Conservation (phyloP, 208 protist genomes). For the Trypanosoma cruzi region DNA sequence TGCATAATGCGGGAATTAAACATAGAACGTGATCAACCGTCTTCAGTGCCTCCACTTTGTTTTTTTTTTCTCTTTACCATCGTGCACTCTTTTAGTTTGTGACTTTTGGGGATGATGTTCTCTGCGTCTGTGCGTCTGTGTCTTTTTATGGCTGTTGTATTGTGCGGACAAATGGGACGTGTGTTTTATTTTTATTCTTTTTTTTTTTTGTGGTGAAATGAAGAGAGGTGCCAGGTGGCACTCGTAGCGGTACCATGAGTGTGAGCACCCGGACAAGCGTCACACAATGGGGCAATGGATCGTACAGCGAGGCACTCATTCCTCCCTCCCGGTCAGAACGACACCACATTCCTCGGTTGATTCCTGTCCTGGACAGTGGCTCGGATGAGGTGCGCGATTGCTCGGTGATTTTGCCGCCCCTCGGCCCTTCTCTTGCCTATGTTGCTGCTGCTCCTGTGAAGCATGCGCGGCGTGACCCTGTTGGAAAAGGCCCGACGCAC, state of each 20-base stretch:
- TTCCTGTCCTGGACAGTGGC: constrained; percentile 14
- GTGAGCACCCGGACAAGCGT: constrained; percentile 13
- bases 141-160: not conserved
- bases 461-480: not conserved
- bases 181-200: constrained; percentile 3
- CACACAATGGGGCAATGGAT: constrained; percentile 1
- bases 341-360: constrained; percentile 9
- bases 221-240: not conserved
- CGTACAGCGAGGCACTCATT: constrained; percentile 16
- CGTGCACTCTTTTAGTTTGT: not conserved
- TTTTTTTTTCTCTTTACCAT: not conserved
- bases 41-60: not conserved
- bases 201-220: not conserved
- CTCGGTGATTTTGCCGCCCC: not conserved
- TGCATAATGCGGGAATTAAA: not conserved
- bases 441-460: not conserved
- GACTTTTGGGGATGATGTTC: too few species aligned
- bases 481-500: not conserved
- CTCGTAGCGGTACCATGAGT: constrained; percentile 6
- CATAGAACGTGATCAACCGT: not conserved
- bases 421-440: not conserved
- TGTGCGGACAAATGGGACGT: not conserved
- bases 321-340: not conserved
- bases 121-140: not conserved
- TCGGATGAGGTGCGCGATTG: not conserved